Evolutionary conservation across 1,139 yeast species (phyloP), one percentile per base, ranked within the genome.

Genomic region (Kurtzmaniella quercitrusa): DNA sequence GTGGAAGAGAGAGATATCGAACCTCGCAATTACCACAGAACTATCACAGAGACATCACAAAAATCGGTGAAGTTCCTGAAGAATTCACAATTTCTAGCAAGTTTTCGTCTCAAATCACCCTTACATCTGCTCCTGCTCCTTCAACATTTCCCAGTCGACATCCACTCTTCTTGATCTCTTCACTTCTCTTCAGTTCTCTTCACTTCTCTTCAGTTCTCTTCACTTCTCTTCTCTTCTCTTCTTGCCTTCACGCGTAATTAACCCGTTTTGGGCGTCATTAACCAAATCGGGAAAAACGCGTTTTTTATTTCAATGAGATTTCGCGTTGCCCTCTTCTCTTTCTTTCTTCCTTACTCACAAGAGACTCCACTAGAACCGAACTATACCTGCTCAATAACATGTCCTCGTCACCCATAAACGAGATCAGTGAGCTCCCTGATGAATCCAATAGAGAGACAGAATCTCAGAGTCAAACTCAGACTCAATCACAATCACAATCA

Each of bases 391-490:
- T 10, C 25, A 23, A 10, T 10, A 23, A 23, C 43, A 62, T 63
- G 67, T 61, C 66, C 50, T 70, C 62, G 42, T 62, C 62, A 46
- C 68, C 61, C 41, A 62, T 49, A 57, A 70, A 47, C 46, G 57
- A 44, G 58, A 58, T 52, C 57, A 67, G 56, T 40, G 41, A 46
- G n/a, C 41, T 41, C 38, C 62, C 59, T 23, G 56, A 55, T 44
- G 65, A 60, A 27, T 51, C 56, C 36, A 57, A 55, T 38, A 44
- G 50, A 41, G 54, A 54, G 39, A 63, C 59, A 8, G 57, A 72
- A 3, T 59, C 73, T 2, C 60, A 56, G 41, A 55, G 67, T 12
- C 76, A 68, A 54, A n/a, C n/a, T 56, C 68, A 12, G 73, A 69
- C 49, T 44, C 59, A 10, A 65, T 62, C 40, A 47, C 45, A 60